Conservation (phyloP, 1,284 basidiomycete species). For the Papiliotrema terrestris region DNA sequence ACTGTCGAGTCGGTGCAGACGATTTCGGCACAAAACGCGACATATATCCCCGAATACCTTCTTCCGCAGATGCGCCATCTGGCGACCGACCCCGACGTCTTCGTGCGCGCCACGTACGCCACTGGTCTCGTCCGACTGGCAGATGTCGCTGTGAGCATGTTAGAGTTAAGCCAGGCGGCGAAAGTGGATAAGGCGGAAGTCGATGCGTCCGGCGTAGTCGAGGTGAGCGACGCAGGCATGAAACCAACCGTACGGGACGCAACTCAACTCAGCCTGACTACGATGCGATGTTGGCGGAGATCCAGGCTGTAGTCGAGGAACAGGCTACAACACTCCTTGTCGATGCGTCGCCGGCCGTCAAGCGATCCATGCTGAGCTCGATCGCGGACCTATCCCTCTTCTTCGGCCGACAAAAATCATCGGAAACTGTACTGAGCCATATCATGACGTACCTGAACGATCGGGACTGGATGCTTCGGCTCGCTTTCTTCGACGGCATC, state of each 20-base stretch:
- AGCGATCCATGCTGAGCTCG: slow-evolving; percentile 60
- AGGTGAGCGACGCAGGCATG: slow-evolving; percentile 13
- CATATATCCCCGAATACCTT: slow-evolving; percentile 90
- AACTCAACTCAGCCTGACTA: slow-evolving; percentile 63
- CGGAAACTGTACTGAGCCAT: slow-evolving; percentile 90
- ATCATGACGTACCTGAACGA: slow-evolving; percentile 99
- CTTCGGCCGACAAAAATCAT: slow-evolving; percentile 85
- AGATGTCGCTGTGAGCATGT: slow-evolving; percentile 63
- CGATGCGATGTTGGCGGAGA: slow-evolving; percentile 75
- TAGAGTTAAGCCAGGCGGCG: slow-evolving; percentile 90
- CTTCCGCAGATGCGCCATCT: slow-evolving; percentile 84
- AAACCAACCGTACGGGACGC: background rate
- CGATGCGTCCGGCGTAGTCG: slow-evolving; percentile 34
- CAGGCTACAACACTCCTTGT: slow-evolving; percentile 69
- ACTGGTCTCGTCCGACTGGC: slow-evolving; percentile 81
- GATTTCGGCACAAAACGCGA: slow-evolving; percentile 81
- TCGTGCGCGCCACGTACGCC: slow-evolving; percentile 86
- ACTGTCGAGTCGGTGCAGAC: slow-evolving; percentile 79
- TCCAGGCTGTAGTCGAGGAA: slow-evolving; percentile 82
- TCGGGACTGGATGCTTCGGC: slow-evolving; percentile 83
- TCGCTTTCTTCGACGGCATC: slow-evolving; percentile 92
- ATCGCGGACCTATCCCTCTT: slow-evolving; percentile 88
- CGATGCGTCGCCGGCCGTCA: slow-evolving; percentile 55
- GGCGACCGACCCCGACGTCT: slow-evolving; percentile 74
- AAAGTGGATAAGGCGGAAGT: slow-evolving; percentile 66